Percentiles rank a stretch among this genome's conserved stretches.
phyloP scores from a whole-genome alignment of 768 basidiomycete genomes.

The Russula sp. region DNA sequence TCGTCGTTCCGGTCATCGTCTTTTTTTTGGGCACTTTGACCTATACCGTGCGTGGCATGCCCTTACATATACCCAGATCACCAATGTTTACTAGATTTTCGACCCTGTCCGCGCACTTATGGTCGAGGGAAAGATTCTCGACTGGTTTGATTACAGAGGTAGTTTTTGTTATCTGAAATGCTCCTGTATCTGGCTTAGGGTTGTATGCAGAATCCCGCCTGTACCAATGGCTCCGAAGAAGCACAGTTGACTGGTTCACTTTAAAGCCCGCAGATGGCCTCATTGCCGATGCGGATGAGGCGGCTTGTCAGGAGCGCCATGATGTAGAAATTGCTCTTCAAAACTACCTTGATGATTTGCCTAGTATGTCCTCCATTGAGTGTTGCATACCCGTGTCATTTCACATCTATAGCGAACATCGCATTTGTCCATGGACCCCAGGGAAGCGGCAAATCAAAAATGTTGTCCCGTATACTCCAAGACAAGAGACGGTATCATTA shows the following conservation, averaged over 20 bases:
- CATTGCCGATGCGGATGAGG: conserved; percentile 25
- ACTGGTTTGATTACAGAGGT: conserved; percentile 81
- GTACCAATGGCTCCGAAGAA: conserved; percentile 66
- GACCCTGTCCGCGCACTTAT: conserved; percentile 84
- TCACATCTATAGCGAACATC: conserved; percentile 46
- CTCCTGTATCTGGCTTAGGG: background rate
- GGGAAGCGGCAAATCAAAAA: conserved; percentile 67
- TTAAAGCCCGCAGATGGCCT: conserved; percentile 24
- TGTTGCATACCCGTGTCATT: background rate
- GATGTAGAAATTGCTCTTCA: conserved; percentile 64
- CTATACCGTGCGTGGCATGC: conserved; percentile 55
- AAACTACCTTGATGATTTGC: conserved; percentile 70
- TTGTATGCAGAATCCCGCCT: conserved; percentile 51
- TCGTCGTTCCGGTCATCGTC: conserved; percentile 70
- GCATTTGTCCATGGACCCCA: conserved; percentile 78
- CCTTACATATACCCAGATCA: background rate
- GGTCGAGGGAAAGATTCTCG: conserved; percentile 72
- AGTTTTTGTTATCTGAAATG: conserved; percentile 14
- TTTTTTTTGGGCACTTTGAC: conserved; percentile 88
- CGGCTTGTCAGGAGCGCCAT: conserved; percentile 79
- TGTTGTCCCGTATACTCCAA: conserved; percentile 48
- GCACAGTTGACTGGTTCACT: conserved; percentile 49
- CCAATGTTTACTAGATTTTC: conserved; percentile 57
- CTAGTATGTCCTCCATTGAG: conserved; percentile 40
- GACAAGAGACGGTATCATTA: conserved; percentile 42